Conservation (phyloP, 2,329 filamentous ascomycete species). For the Trichoderma aggressivum region DNA sequence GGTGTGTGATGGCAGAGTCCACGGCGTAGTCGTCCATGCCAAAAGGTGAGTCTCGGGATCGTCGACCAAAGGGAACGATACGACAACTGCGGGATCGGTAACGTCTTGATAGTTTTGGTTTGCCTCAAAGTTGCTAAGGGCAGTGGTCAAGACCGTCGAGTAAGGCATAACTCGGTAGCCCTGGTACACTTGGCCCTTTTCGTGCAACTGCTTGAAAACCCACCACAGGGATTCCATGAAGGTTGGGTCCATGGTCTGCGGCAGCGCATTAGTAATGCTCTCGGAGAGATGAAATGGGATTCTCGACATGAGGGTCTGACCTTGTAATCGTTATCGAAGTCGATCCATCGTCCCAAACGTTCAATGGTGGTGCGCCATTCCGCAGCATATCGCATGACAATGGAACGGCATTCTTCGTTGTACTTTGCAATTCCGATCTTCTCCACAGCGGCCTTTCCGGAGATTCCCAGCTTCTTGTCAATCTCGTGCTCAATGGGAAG, state of each 20-base stretch:
- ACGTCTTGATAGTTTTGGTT: slow-evolving; percentile 94
- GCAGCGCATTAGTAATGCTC: background rate
- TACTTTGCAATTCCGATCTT: slow-evolving; percentile 84
- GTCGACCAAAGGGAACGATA: slow-evolving; percentile 78
- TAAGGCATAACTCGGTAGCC: slow-evolving; percentile 94
- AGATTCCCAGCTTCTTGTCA: slow-evolving; percentile 90
- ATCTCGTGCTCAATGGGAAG: slow-evolving; percentile 96
- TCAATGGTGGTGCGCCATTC: slow-evolving; percentile 91
- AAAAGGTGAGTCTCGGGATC: slow-evolving; percentile 73
- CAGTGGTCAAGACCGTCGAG: slow-evolving; percentile 84
- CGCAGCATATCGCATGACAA: slow-evolving; percentile 84
- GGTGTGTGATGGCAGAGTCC: slow-evolving; percentile 81
- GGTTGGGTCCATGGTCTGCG: slow-evolving; percentile 80
- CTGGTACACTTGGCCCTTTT: slow-evolving; percentile 85
- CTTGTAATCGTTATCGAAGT: slow-evolving; percentile 98
- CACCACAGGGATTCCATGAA: slow-evolving; percentile 98
- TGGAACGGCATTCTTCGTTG: slow-evolving; percentile 85
- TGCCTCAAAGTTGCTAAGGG: slow-evolving; percentile 88
- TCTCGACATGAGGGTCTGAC: slow-evolving; percentile 35
- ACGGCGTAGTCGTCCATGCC: slow-evolving; percentile 85
- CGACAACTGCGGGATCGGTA: slow-evolving; percentile 84
- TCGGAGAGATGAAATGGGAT: background rate
- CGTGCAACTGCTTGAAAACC: slow-evolving; percentile 91
- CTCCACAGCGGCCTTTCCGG: slow-evolving; percentile 80
- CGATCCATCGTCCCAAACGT: slow-evolving; percentile 88